Evolutionary conservation across 202 grass and related monocot species (phyloP), one percentile per base, ranked within the genome.

Genomic region (Tripidium arundinaceum): DNA sequence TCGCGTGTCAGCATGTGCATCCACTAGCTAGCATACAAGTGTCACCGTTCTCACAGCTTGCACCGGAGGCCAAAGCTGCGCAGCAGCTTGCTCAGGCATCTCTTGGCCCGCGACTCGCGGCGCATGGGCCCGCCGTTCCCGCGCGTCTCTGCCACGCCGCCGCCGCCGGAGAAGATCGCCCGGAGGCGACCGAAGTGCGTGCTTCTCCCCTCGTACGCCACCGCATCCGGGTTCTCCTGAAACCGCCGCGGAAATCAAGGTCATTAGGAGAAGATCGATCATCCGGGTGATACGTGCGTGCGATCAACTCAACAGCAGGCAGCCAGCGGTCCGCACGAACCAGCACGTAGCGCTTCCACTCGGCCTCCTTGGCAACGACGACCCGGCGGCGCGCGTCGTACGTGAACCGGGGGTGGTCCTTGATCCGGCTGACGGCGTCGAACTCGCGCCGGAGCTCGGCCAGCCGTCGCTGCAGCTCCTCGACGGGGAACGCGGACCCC

Each of bases 141-240:
- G 6, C 42, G 61, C 61, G 61, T 65, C 19, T 78, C 75, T 5
- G 26, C 16, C 6, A 10, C 52, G 3, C 8, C 19, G 11, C 1
- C 50, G 43, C 34, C 14, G 13, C 55, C 70, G 64, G 65, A 49
- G 77, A 89, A 85, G 18, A 85, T 65, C 4, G 65, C 37, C 13
- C 45, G 57, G 57, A 85, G 65, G 0, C 38, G 87, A n/a, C 57
- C 58, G 1, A 81, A 62, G 13, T 65, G 82, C 45, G 36, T 8
- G 42, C 45, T 81, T 22, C 45, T 77, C 38, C 72, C 78, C 72
- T 78, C 65, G 12, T 42, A 89, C 38, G 59, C 37, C 37, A 24
- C 66, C 18, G 81, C 86, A 8, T 75, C 69, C 2, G 81, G 86
- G 4, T 88, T 84, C 24, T 84, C 81, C 86, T 84, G 80, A 50